Conservation (phyloP, 306 rosid species). For the Biancaea sappan region DNA sequence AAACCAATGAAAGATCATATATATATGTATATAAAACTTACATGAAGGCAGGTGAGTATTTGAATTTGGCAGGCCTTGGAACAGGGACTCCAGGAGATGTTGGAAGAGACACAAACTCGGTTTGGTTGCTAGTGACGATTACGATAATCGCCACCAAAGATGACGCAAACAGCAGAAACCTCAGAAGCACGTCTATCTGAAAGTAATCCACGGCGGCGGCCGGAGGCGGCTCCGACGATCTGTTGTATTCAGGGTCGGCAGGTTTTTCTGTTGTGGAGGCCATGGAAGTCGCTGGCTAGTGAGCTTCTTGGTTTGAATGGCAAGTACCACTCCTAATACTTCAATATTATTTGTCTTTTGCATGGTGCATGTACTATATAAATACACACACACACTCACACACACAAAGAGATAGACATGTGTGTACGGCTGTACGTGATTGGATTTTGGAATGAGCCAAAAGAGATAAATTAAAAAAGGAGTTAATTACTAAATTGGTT, state of each 20-base stretch:
- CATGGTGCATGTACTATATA: neutral
- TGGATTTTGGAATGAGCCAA: too few species aligned
- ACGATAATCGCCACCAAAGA: constrained; percentile 62
- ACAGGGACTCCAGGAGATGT: neutral
- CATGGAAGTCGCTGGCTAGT: constrained; percentile 40
- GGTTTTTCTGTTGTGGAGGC: constrained; percentile 62
- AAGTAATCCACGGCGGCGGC: constrained; percentile 28
- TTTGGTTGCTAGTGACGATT: constrained; percentile 70
- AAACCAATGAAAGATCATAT: too few species aligned
- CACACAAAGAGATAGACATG: neutral
- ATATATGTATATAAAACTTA: constrained; percentile 33
- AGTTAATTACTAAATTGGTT: too few species aligned
- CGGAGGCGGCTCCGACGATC: constrained; percentile 22
- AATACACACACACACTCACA: too few species aligned
- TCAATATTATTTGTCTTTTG: neutral
- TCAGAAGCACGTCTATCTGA: constrained; percentile 46
- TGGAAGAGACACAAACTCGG: neutral
- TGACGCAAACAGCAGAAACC: constrained; percentile 72
- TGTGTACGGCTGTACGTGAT: too few species aligned
- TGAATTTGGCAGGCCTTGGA: constrained; percentile 56
- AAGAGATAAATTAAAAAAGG: too few species aligned
- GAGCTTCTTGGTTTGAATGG: neutral
- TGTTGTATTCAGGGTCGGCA: constrained; percentile 49
- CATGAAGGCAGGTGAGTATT: constrained; percentile 81
- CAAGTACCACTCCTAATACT: too few species aligned